These are phyloP conservation scores for Fraxinus xanthoxyloides DNA, from an alignment of 305 asterid genomes.

Conservation along the genomic window DNA sequence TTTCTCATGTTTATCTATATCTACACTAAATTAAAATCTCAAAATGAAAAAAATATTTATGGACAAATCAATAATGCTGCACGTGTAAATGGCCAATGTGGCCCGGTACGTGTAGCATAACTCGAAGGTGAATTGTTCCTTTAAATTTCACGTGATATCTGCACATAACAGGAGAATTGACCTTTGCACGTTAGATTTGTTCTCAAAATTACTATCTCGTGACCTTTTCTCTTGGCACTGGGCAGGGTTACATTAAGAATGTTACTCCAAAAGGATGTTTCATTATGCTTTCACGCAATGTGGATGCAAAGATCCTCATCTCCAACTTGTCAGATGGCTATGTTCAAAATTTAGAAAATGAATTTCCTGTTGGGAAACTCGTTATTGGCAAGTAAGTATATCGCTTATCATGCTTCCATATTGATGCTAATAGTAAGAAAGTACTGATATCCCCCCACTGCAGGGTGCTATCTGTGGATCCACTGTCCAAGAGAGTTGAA, in stretches of 20 bases:
- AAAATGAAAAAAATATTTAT: no score
- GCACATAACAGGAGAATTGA: neutral
- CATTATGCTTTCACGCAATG: constrained; percentile 74
- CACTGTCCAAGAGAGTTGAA: constrained; percentile 83
- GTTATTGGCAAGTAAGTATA: constrained; percentile 72
- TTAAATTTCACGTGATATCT: no score
- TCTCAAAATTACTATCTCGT: constrained; percentile 1
- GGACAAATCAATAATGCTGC: no score
- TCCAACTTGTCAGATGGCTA: constrained; percentile 76
- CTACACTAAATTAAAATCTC: no score
- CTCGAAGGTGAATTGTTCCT: no score
- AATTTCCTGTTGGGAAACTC: constrained; percentile 80
- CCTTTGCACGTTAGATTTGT: no score
- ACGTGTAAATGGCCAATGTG: no score
- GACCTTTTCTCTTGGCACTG: constrained; percentile 11
- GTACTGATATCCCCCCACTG: constrained; percentile 33
- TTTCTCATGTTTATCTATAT: no score
- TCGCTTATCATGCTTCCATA: constrained; percentile 8
- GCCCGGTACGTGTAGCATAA: no score
- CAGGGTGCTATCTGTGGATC: constrained; percentile 89
- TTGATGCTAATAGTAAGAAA: constrained; percentile 18
- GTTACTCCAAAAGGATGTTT: constrained; percentile 79
- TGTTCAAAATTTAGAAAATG: constrained; percentile 68
- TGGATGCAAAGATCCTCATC: constrained; percentile 81
- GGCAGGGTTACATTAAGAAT: constrained; percentile 85